A percentile compares a stretch with the other conserved stretches of the same genome.
Conservation (phyloP, 192 early-diverging fungal genomes). For the Linnemannia zychae region DNA sequence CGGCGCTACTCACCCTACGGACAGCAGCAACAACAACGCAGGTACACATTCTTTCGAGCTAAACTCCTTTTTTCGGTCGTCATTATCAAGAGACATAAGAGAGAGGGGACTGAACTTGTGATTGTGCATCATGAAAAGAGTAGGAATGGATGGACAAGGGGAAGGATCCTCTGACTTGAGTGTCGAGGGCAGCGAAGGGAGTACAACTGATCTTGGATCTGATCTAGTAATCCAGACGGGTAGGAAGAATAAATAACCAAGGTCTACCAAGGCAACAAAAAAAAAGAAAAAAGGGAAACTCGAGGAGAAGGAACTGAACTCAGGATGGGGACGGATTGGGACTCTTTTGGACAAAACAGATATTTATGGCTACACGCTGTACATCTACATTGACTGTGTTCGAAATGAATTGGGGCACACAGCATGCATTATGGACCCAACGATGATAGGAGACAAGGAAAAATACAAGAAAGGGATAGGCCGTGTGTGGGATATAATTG, state of each 20-base stretch:
- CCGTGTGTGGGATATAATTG: neutral
- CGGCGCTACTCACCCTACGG: neutral
- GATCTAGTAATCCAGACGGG: slow-evolving; percentile 2
- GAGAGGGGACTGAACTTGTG: neutral
- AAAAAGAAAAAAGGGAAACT: neutral
- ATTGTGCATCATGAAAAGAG: neutral
- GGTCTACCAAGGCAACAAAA: too few species aligned
- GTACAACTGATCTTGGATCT: neutral
- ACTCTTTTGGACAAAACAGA: neutral
- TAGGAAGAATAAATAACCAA: neutral
- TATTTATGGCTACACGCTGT: neutral
- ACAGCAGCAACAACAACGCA: slow-evolving; percentile 24
- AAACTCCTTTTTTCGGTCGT: neutral
- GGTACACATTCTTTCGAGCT: neutral
- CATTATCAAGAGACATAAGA: neutral
- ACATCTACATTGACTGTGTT: neutral
- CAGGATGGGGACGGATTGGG: slow-evolving; percentile 1
- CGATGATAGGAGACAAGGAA: too few species aligned
- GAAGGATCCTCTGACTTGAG: neutral
- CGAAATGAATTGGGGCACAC: neutral
- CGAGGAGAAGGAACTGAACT: neutral
- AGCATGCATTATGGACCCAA: neutral
- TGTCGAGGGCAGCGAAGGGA: neutral
- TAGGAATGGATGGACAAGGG: neutral
- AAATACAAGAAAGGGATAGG: neutral